Evolutionary conservation across 2,329 filamentous ascomycete species (phyloP), one percentile per base, ranked within the genome.

Genomic region (Neopestalotiopsis rosae): DNA sequence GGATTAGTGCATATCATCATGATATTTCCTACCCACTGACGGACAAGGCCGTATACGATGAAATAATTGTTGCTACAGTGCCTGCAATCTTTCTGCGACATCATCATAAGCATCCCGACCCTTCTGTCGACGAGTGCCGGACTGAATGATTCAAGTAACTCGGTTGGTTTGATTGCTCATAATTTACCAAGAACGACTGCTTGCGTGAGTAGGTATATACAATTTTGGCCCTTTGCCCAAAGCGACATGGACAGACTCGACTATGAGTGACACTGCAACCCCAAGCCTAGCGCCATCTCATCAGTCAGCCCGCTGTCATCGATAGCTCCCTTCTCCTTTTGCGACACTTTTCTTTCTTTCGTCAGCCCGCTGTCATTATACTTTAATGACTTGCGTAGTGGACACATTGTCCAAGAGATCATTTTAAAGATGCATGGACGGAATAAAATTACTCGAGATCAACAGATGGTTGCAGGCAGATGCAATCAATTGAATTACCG

Each of bases 351-450:
- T 17, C 14, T 52, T 52, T 49, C 45, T 9, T 52, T 52, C 45
- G 45, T n/a, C 45, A 52, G 45, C 45, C 45, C 45, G 45, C 45
- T 52, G 45, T 52, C 45, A 52, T 52, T 52, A 52, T 52, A 52
- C 45, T 24, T 52, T 52, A 52, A 52, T 52, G n/a, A 24, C 45
- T 10, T 52, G 20, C 45, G 45, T 20, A 52, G 9, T 7, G 45
- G 45, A n/a, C 45, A 52, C 6, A 5, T 20, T 38, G 34, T 52
- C 45, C 7, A 52, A 9, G 45, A n/a, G 6, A 52, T 24, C 7
- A 52, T 52, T 17, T 52, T 17, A 28, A 17, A 52, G 45, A 52
- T 38, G 10, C 34, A 38, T 38, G 34, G 1, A 10, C 1, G 34
- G 10, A 38, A 6, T 38, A 38, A 38, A 38, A 38, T 10, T 38